Evolutionary conservation across 2,329 filamentous ascomycete species (phyloP), one percentile per base, ranked within the genome.

Genomic region (Podosphaera aphanis): DNA sequence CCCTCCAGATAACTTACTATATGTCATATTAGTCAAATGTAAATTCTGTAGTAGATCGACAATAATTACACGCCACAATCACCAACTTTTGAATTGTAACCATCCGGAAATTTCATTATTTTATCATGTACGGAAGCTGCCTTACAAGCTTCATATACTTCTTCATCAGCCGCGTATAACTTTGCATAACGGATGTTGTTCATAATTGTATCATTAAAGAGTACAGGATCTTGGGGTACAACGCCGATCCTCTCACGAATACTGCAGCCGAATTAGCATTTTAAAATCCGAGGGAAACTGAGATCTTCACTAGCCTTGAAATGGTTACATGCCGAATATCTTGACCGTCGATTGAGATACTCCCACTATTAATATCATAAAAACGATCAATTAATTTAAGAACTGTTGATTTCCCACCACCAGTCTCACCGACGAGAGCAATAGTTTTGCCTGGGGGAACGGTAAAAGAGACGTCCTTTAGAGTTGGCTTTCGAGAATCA

Each of bases 1-100:
- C 0, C 84, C 84, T n/a, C 83, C 81, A 11, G 79, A 85, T 0
- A 93, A 64, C 58, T 83, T 84, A 77, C 84, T n/a, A 77, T 15
- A 18, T 4, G 3, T n/a, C n/a, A 23, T 1, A 16, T 42, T 11
- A 42, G 11, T 42, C 11, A 27, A n/a, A 3, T 13, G n/a, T 18
- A 42, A 42, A n/a, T 27, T 8, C 2, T 27, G 20, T 10, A 18
- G 3, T n/a, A 5, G 21, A 29, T 33, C 13, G 13, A n/a, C 83
- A 70, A 19, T 77, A 72, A 57, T 84, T 79, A 56, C 52, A 58
- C 53, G 48, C 57, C 56, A 40, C 52, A 49, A 48, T 60, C 56
- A 2, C 63, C 60, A 36, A 75, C 68, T 64, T 43, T 57, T 48
- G 53, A 71, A 63, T 59, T 51, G 43, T 27, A 74, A 64, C 79